phyloP scores from a whole-genome alignment of 257 asterid genomes.

The Nicotiana otophora region DNA sequence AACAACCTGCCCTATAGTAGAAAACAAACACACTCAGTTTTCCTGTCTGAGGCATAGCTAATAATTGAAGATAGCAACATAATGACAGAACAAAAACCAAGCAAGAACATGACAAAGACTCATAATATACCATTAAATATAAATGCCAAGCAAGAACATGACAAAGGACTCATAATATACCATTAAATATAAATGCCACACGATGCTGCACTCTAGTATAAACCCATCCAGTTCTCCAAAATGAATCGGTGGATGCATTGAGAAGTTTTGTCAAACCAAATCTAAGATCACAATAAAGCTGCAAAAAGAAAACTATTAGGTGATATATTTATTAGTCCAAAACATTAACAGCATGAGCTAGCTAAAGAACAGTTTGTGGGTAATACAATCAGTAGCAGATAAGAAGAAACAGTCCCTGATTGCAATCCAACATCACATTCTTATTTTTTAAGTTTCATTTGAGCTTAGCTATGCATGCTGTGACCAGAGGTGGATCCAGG shows the following conservation, averaged over 20 bases:
- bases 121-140: too few relatives aligned
- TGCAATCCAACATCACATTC: background rate
- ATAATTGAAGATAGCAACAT: background rate
- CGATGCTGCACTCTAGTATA: constrained; percentile 64
- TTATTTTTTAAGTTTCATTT: background rate
- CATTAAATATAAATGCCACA: constrained; percentile 66
- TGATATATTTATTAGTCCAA: background rate
- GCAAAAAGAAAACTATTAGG: constrained; percentile 25
- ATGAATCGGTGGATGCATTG: constrained; percentile 57
- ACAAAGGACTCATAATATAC: constrained; percentile 30
- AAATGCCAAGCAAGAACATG: background rate
- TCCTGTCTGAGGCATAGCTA: constrained; percentile 4
- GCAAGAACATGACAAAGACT: background rate
- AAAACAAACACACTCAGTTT: constrained; percentile 14
- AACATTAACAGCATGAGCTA: background rate
- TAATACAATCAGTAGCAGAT: background rate
- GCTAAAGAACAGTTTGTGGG: background rate
- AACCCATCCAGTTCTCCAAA: constrained; percentile 90
- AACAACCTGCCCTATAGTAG: constrained; percentile 67
- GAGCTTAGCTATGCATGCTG: background rate
- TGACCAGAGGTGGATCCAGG: background rate
- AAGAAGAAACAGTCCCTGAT: background rate
- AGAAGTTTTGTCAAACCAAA: constrained; percentile 76
- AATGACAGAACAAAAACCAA: background rate
- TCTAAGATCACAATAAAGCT: constrained; percentile 61